Evolutionary conservation across 306 rosid species (phyloP).

Genomic region (Dryas alaskensis): DNA sequence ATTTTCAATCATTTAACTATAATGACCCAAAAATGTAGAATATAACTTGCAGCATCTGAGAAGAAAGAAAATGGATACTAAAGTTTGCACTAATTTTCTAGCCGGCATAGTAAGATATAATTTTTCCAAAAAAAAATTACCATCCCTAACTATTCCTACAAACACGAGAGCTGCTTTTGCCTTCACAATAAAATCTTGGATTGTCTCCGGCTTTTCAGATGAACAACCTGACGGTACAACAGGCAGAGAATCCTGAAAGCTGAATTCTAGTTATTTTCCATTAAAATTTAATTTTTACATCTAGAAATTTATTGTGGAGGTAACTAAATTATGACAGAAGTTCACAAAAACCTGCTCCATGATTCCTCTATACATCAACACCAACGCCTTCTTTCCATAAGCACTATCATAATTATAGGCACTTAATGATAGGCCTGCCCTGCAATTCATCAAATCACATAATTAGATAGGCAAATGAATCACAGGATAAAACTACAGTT

Average conservation of each 20-base stretch:
- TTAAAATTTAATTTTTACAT: constrained; percentile 12
- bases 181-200: constrained; percentile 66
- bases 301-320: constrained; percentile 18
- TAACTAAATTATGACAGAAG: constrained; percentile 14
- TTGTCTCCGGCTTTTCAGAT: constrained; percentile 64
- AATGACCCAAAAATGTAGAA: background rate
- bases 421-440: constrained; percentile 92
- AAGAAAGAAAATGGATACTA: background rate
- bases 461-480: constrained; percentile 28
- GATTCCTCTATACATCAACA: constrained; percentile 88
- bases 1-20: background rate
- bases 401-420: constrained; percentile 96
- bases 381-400: constrained; percentile 81
- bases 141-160: constrained; percentile 91
- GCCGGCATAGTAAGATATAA: background rate
- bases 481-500: constrained; percentile 22
- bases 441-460: constrained; percentile 42
- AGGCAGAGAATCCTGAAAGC: constrained; percentile 74
- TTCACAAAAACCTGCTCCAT: constrained; percentile 77
- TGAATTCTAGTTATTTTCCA: constrained; percentile 32
- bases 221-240: constrained; percentile 95
- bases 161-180: constrained; percentile 88
- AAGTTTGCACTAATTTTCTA: background rate
- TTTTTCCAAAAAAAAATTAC: constrained; percentile 22
- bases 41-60: background rate